phyloP scores from a whole-genome alignment of 352 stramenopile genomes.

The Blastocystis sp. region DNA sequence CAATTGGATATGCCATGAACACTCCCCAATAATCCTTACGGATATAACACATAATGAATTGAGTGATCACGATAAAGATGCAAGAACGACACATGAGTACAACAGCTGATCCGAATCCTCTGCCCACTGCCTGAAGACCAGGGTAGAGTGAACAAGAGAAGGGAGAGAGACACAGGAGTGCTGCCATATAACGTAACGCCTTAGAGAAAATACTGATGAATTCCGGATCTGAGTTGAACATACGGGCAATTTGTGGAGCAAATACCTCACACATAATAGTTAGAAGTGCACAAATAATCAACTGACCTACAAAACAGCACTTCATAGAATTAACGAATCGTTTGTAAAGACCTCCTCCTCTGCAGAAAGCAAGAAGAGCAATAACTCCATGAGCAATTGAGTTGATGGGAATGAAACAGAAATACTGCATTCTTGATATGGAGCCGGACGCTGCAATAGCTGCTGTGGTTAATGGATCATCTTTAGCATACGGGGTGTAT shows the following conservation, averaged over 20 bases:
- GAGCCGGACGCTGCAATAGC: constrained; percentile 35
- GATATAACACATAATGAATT: constrained; percentile 48
- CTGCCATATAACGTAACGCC: constrained; percentile 31
- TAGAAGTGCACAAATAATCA: constrained; percentile 1
- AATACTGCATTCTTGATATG: constrained; percentile 34
- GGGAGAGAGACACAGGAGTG: constrained; percentile 8
- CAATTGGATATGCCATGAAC: constrained; percentile 63
- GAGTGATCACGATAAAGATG: background rate
- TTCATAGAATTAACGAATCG: constrained; percentile 30
- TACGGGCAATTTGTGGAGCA: background rate
- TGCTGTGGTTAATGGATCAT: background rate
- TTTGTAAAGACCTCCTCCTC: constrained; percentile 17
- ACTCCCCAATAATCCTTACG: constrained; percentile 52
- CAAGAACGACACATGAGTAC: constrained; percentile 24
- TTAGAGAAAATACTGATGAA: constrained; percentile 45
- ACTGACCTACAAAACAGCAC: constrained; percentile 35
- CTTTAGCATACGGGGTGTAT: constrained; percentile 6
- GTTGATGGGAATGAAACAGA: constrained; percentile 46
- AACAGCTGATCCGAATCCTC: constrained; percentile 28
- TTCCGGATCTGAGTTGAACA: constrained; percentile 13
- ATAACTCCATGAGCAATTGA: constrained; percentile 47
- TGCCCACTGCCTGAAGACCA: constrained; percentile 8
- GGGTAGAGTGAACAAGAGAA: constrained; percentile 37
- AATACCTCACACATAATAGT: constrained; percentile 10
- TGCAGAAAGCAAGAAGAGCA: constrained; percentile 25